Percentiles rank a stretch among this genome's conserved stretches.
Evolutionary conservation across 441 rosid species (phyloP).

Genomic region (Flueggea neowawraea): DNA sequence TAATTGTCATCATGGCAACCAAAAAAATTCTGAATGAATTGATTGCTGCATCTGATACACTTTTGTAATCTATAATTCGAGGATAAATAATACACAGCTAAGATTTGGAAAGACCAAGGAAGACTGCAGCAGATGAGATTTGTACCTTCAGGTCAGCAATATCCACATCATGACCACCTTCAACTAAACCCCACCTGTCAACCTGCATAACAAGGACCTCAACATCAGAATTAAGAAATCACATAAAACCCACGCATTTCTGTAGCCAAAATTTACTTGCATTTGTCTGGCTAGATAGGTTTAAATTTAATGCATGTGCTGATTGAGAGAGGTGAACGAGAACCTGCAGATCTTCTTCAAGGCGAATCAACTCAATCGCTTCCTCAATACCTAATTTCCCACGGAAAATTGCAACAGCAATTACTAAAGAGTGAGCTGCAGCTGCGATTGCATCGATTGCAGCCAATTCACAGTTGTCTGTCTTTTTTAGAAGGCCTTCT

Average conservation of each 20-base stretch:
- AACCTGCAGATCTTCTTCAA: conserved; percentile 99
- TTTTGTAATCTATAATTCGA: no score
- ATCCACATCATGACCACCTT: conserved; percentile 97
- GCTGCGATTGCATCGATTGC: conserved; percentile 89
- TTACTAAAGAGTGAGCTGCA: conserved; percentile 78
- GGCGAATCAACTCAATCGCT: conserved; percentile 82
- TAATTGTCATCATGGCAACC: no score
- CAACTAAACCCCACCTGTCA: conserved; percentile 94
- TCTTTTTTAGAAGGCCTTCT: conserved; percentile 58
- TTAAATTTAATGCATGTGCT: not conserved
- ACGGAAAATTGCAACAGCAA: conserved; percentile 61
- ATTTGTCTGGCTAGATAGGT: not conserved
- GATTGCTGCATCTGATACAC: no score
- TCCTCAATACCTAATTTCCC: conserved; percentile 87
- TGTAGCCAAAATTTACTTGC: not conserved
- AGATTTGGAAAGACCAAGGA: conserved; percentile 76
- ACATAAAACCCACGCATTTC: not conserved
- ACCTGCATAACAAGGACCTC: conserved; percentile 44
- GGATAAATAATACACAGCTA: conserved; percentile 8
- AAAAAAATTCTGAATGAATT: no score
- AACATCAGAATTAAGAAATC: conserved; percentile 4
- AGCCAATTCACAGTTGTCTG: conserved; percentile 83
- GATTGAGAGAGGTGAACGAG: not conserved
- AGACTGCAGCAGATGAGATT: conserved; percentile 81
- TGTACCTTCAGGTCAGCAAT: conserved; percentile 95